phyloP scores from a whole-genome alignment of 1,284 basidiomycete species.

The Naganishia albida region DNA sequence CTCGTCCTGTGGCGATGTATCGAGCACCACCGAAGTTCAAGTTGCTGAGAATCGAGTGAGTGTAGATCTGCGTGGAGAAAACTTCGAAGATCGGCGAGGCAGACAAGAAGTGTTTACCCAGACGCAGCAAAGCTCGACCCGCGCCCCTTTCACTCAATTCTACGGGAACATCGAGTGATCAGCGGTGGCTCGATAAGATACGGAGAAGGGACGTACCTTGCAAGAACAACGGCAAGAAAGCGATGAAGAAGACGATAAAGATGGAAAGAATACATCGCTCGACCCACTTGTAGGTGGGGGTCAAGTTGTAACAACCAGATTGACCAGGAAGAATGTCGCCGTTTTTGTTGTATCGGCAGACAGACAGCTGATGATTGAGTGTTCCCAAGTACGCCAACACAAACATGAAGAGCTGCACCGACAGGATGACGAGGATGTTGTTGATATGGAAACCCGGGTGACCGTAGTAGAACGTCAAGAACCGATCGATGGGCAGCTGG shows the following conservation, averaged over 20 bases:
- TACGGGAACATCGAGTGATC: conserved; percentile 45
- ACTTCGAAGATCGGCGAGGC: conserved; percentile 93
- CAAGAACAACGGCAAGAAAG: conserved; percentile 87
- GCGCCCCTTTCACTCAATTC: conserved; percentile 92
- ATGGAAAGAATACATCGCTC: conserved; percentile 91
- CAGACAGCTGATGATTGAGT: conserved; percentile 71
- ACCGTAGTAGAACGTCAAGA: conserved; percentile 99
- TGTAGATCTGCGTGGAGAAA: conserved; percentile 94
- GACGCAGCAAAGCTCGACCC: conserved; percentile 79
- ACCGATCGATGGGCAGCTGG: conserved; percentile 96
- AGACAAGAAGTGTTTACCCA: conserved; percentile 88
- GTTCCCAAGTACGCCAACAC: conserved; percentile 88
- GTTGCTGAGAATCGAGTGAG: conserved; percentile 91
- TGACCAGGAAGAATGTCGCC: conserved; percentile 73
- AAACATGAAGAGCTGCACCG: conserved; percentile 88
- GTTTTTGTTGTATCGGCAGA: conserved; percentile 73
- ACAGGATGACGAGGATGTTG: conserved; percentile 96
- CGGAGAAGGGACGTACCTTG: conserved; percentile 66
- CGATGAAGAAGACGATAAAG: conserved; percentile 94
- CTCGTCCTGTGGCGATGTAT: conserved; percentile 98
- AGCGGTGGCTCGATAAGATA: background rate
- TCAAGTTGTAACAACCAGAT: conserved; percentile 86
- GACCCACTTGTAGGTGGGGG: conserved; percentile 89
- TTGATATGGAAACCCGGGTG: conserved; percentile 99
- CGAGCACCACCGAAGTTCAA: conserved; percentile 92